A percentile compares a stretch with the other conserved stretches of the same genome.
Evolutionary conservation across 1,284 basidiomycete species (phyloP).

Genomic region (Xerocomus nothofagi): DNA sequence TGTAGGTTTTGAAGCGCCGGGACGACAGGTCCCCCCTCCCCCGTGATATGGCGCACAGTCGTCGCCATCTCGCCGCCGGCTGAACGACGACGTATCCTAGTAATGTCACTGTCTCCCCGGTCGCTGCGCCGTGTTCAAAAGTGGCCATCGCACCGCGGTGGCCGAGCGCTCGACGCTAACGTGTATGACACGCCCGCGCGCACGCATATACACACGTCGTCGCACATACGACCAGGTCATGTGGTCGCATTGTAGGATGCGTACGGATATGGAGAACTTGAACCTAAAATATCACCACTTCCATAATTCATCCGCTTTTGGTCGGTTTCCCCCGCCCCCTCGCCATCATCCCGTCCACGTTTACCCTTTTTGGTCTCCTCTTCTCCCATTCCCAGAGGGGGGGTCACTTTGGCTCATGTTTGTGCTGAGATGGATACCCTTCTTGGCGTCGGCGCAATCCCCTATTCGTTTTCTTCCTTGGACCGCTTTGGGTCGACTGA

Average conservation of each 20-base stretch:
- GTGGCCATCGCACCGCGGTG: conserved; percentile 5
- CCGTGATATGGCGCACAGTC: too few species aligned
- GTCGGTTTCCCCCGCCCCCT: background rate
- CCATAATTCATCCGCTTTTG: background rate
- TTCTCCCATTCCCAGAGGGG: conserved; percentile 2
- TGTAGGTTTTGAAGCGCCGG: conserved; percentile 10
- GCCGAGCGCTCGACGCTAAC: background rate
- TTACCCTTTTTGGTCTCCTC: conserved; percentile 9
- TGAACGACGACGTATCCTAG: background rate
- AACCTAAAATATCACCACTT: conserved; percentile 7
- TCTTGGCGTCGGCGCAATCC: background rate
- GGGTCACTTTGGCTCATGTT: background rate
- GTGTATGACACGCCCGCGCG: background rate
- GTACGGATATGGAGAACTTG: background rate
- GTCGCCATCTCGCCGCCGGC: too few species aligned
- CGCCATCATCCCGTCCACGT: background rate
- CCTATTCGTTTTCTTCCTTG: background rate
- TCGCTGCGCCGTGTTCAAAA: background rate
- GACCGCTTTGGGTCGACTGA: conserved; percentile 1
- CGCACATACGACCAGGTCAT: too few species aligned
- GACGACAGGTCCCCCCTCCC: background rate
- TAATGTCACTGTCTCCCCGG: background rate
- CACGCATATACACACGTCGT: background rate
- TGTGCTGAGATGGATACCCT: background rate
- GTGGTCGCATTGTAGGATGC: too few species aligned